These are phyloP conservation scores for Capronia americana DNA, from an alignment of 2,329 filamentous ascomycete genomes.

Conservation along the genomic window DNA sequence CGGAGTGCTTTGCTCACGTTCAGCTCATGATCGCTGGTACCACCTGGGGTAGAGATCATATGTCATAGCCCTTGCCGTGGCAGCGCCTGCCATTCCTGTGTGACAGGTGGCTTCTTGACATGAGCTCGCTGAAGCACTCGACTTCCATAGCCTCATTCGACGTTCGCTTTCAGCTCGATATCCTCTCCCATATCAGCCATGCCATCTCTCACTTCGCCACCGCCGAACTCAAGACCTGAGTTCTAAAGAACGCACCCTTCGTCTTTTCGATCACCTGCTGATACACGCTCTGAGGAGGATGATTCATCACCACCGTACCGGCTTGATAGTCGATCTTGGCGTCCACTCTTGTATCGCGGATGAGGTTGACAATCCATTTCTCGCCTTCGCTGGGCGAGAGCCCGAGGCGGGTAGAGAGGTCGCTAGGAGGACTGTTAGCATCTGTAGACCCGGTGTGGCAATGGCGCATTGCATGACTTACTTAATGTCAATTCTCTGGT, in stretches of 20 bases:
- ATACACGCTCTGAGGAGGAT: conserved; percentile 97
- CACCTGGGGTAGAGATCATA: neutral
- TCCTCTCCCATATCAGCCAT: neutral
- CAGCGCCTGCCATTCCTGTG: neutral
- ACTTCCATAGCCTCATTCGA: conserved; percentile 1
- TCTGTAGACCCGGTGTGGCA: neutral
- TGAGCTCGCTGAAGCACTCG: neutral
- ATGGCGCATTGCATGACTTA: conserved; percentile 47
- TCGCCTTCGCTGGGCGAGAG: conserved; percentile 93
- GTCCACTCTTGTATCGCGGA: conserved; percentile 94
- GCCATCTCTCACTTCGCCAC: conserved; percentile 54
- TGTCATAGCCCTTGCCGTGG: neutral
- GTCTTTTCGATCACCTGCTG: conserved; percentile 99
- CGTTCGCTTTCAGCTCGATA: conserved; percentile 1
- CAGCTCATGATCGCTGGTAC: neutral
- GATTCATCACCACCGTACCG: conserved; percentile 99
- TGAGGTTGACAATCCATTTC: conserved; percentile 99
- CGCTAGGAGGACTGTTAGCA: conserved; percentile 54
- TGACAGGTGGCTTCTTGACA: neutral
- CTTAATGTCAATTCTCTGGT: conserved; percentile 97
- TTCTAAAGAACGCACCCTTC: conserved; percentile 98
- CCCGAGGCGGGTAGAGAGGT: conserved; percentile 88
- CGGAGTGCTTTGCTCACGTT: neutral
- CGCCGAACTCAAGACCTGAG: conserved; percentile 79
- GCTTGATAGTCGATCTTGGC: conserved; percentile 99